A percentile compares a stretch with the other conserved stretches of the same genome.
Evolutionary conservation across 257 asterid species (phyloP).

Genomic region (Ballota nigra): DNA sequence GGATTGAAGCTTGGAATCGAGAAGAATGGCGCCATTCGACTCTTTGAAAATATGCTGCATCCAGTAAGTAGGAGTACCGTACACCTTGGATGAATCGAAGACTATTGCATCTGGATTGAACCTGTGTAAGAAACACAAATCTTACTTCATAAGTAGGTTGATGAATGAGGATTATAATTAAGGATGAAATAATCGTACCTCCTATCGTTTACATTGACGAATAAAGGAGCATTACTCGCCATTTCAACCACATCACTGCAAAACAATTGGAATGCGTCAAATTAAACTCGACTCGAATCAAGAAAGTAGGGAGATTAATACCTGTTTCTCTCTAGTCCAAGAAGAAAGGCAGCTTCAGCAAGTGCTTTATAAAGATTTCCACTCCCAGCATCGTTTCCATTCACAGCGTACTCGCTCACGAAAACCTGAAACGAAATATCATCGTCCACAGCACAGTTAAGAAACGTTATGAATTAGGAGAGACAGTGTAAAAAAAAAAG

Average conservation of each 20-base stretch:
- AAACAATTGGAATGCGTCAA: too few relatives aligned
- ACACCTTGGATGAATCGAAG: slow-evolving; percentile 63
- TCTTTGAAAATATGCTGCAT: slow-evolving; percentile 84
- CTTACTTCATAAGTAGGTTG: neutral
- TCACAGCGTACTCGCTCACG: slow-evolving; percentile 90
- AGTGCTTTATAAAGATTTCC: slow-evolving; percentile 84
- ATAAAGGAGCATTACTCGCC: slow-evolving; percentile 95
- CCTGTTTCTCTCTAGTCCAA: slow-evolving; percentile 86
- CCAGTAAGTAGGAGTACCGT: slow-evolving; percentile 95
- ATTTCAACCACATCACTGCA: slow-evolving; percentile 78
- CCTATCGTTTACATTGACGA: slow-evolving; percentile 66
- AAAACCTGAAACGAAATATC: slow-evolving; percentile 59
- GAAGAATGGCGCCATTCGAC: slow-evolving; percentile 79
- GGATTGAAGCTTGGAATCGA: slow-evolving; percentile 53
- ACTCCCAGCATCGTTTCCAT: slow-evolving; percentile 69
- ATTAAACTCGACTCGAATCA: too few relatives aligned
- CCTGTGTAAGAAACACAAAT: slow-evolving; percentile 30
- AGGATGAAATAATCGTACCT: slow-evolving; percentile 36
- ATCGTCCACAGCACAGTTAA: neutral
- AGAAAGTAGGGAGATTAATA: slow-evolving; percentile 27
- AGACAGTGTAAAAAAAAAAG: neutral
- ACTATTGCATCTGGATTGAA: slow-evolving; percentile 91
- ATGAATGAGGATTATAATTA: neutral
- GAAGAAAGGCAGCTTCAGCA: slow-evolving; percentile 82
- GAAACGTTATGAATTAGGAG: slow-evolving; percentile 14